Evolutionary conservation across 441 rosid genomes (phyloP), one percentile per base, ranked within the genome.

Genomic region (Flueggea neowawraea): DNA sequence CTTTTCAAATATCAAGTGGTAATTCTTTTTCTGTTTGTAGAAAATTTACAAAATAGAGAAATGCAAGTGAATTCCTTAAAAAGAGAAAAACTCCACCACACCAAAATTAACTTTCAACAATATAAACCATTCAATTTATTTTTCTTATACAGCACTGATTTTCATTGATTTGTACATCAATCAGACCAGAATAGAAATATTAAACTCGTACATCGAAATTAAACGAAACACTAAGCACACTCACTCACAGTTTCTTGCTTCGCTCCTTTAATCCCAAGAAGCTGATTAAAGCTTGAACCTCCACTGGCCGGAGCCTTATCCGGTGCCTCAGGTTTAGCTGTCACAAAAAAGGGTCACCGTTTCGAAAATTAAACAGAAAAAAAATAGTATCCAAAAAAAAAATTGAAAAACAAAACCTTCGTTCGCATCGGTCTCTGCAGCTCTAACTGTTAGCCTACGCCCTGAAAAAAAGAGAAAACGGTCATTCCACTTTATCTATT

Each of bases 201-300:
- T 22, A 22, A 22, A 22, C 28, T 22, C 28, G 4, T 16, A 9
- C 6, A 56, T 49, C 28, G 28, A 63, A 32, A 0, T 4, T 41
- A 12, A 52, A 47, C 6, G 7, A 53, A 6, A 39, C 9, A 49
- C 52, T 8, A 32, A 13, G 17, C 14, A 31, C 3, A 55, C 16
- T n/a, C 51, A 70, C 73, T 84, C 54, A 94, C 99, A 49, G 90
- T 83, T 71, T 90, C 98, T 78, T 87, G 91, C 51, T 95, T 66
- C 4, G 99, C 99, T 67, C 99, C 99, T 82, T 89, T 94, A 74
- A 94, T 94, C 43, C 99, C 97, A 32, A 94, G 95, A 75, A 94
- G 93, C 78, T 94, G 99, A 69, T 94, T 90, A 73, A 94, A 73
- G 72, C 85, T 86, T 6, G 99, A 94, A 61, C 99, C 98, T 49